Evolutionary conservation across 257 asterid species (phyloP), one percentile per base, ranked within the genome.

Genomic region (Primulina eburnea): DNA sequence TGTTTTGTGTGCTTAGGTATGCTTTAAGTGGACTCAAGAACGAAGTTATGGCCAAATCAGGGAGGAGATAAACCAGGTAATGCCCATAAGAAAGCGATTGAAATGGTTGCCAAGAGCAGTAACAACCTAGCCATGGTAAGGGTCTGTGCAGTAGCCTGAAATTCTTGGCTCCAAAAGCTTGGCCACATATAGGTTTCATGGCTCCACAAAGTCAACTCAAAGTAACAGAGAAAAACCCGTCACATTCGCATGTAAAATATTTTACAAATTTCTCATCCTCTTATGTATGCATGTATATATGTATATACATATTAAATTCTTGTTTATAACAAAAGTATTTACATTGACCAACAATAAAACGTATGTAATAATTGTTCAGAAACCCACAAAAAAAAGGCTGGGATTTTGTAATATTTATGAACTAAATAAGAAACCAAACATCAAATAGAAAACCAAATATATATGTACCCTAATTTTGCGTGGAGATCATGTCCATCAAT

Each of bases 141-240:
- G 11, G 95, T 89, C 84, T 87, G 62, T 90, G 96, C 32, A 90
- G 92, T 71, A 93, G 90, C 83, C 80, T 86, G 32, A 78, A 82
- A 60, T 93, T 90, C 71, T 79, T 85, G 65, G 96, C 96, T 1
- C 99, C 99, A 37, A 77, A 87, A 1, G 97, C 99, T 59, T 90
- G 99, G 53, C 99, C 97, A 71, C 96, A 89, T n/a, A 93, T 85
- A 5, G 96, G 99, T 69, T 87, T 97, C 95, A 93, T 86, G 26
- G 95, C 96, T n/a, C 71, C 86, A 64, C 82, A 79, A 8, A 93
- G 88, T 0, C 96, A 97, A 67, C 74, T 94, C 72, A 94, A n/a
- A n/a, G n/a, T n/a, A n/a, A 64, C 47, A 89, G 78, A 5, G 99
- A 86, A 35, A 85, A 91, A 0, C 97, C 97, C 0, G 95, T 91